Evolutionary conservation across 108 stramenopile genomes (phyloP).

Genomic region (Stephanodiscus triporus): DNA sequence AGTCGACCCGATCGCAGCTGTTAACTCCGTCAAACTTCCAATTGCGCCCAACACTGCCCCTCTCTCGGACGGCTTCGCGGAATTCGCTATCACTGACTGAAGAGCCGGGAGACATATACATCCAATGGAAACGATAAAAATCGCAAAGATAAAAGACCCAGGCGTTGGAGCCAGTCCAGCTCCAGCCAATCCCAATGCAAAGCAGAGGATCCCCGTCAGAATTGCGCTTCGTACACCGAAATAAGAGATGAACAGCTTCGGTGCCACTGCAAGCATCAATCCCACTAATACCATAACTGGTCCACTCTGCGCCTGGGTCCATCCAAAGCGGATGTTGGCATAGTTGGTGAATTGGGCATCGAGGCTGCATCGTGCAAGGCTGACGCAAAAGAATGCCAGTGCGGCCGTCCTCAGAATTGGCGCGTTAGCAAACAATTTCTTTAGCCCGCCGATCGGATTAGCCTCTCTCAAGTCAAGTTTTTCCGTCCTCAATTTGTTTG

Average conservation of each 20-base stretch:
- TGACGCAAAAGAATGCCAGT: conserved; percentile 8
- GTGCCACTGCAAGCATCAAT: conserved; percentile 35
- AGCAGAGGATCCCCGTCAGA: conserved; percentile 11
- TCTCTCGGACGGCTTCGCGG: conserved; percentile 8
- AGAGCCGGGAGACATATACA: conserved; percentile 23
- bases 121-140: conserved; percentile 19
- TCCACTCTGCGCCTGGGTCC: conserved; percentile 28
- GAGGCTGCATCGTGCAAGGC: conserved; percentile 21
- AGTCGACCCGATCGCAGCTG: conserved; percentile 22
- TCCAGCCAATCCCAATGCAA: conserved; percentile 15
- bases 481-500: not conserved
- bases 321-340: conserved; percentile 20
- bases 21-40: conserved; percentile 25
- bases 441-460: conserved; percentile 28
- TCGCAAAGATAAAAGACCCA: conserved; percentile 12
- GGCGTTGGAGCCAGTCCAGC: conserved; percentile 24
- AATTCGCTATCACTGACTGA: conserved; percentile 13
- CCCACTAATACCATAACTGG: conserved; percentile 18
- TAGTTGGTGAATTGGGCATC: conserved; percentile 33
- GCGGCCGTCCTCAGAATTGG: conserved; percentile 22
- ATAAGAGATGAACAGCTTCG: conserved; percentile 17
- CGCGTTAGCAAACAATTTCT: conserved; percentile 15
- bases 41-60: conserved; percentile 31
- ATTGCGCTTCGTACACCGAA: conserved; percentile 19
- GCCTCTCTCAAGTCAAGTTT: conserved; percentile 8